Base-by-base conservation (phyloP, 495 filamentous ascomycete species). In the Baudoinia panamericana region DNA sequence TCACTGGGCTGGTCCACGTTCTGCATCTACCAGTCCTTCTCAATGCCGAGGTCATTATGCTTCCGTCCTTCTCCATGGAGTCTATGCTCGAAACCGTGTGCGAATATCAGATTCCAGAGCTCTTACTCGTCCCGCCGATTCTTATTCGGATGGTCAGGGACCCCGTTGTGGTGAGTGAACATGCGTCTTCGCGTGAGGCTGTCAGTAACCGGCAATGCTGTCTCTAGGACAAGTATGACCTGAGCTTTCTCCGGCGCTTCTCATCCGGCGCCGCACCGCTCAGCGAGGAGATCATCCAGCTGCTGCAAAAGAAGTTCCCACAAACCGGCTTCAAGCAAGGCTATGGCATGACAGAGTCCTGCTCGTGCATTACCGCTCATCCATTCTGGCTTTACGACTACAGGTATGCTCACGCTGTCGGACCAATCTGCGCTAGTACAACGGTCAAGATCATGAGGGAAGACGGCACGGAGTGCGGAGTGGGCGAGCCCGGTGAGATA, bases 281-380 rank as follows among this genome's bases (percentile, higher is more conserved):
- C 2, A 68, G 64, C 11, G 67, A 68, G 13, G 77, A 81, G 55
- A 69, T 82, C 13, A 64, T 81, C 13, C 67, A 71, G 27, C 61
- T 67, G 26, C 60, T 78, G 1, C 42, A 70, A 37, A 58, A 66
- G 43, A 70, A 70, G 15, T 79, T 79, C 49, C 70, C 74, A 3
- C 56, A 67, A 21, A 75, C 71, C 10, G 73, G 75, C 0, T 80
- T 82, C 55, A 73, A 77, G 51, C 70, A 81, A 37, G 54, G 73
- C 1, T 82, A 82, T 46, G 78, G 80, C 11, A 76, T 82, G 67
- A 81, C 73, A 10, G 78, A 84, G 50, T 72, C 68, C 10, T 77
- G 71, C 50, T 65, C 61, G 15, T 75, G 72, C 41, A 78, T 79
- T 32, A 70, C 76, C 2, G 61, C 73, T 22, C 73, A 80, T 39